These are phyloP conservation scores for Takashimella tepidaria DNA, from an alignment of 1,284 basidiomycete genomes.

Conservation along the genomic window DNA sequence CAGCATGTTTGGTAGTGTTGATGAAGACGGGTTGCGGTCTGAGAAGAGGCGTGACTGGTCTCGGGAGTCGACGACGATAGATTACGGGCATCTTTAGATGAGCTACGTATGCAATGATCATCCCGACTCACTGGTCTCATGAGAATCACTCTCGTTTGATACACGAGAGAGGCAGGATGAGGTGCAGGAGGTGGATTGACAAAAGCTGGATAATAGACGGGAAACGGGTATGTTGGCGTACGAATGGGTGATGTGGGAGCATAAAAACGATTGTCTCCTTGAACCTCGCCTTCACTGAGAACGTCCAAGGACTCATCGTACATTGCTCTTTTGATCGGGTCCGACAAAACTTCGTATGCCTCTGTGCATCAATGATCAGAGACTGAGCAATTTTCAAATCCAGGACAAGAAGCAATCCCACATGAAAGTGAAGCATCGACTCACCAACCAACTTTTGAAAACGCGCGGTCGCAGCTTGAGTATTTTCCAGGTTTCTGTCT, in stretches of 20 bases:
- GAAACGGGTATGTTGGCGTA: not conserved
- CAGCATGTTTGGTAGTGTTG: not conserved
- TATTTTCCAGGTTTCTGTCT: slow-evolving; percentile 2
- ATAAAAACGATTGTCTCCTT: not conserved
- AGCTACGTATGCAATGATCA: no score
- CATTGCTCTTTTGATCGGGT: not conserved
- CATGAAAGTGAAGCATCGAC: not conserved
- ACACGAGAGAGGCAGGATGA: not conserved
- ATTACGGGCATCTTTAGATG: not conserved
- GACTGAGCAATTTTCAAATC: not conserved
- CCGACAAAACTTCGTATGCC: slow-evolving; percentile 2
- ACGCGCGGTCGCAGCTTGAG: not conserved
- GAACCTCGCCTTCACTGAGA: not conserved
- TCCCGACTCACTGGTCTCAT: not conserved
- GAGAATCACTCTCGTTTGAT: not conserved
- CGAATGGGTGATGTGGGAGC: not conserved
- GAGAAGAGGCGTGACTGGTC: not conserved
- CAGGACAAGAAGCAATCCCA: not conserved
- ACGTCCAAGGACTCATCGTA: slow-evolving; percentile 1
- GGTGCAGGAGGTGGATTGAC: not conserved
- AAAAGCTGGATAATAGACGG: not conserved
- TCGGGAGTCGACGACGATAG: not conserved
- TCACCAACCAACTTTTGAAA: slow-evolving; percentile 6
- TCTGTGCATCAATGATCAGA: not conserved
- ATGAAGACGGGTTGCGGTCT: not conserved